phyloP scores from a whole-genome alignment of 2,329 filamentous ascomycete species.

The Nigrospora sphaerica region DNA sequence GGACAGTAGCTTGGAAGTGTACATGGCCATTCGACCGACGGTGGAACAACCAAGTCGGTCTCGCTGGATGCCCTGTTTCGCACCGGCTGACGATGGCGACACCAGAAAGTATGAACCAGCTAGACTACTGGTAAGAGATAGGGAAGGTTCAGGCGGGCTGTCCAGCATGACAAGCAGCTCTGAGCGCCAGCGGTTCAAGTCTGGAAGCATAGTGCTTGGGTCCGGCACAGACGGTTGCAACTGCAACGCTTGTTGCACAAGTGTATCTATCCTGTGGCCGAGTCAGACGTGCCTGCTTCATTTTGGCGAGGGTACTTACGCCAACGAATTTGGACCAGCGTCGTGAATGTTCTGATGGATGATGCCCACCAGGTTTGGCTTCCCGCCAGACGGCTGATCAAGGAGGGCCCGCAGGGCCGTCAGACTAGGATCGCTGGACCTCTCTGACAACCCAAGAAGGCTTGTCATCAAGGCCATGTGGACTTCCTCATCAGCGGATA shows the following conservation, averaged over 20 bases:
- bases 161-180: conserved; percentile 52
- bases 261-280: conserved; percentile 38
- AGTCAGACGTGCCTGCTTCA: neutral
- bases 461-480: conserved; percentile 45
- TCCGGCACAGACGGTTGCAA: conserved; percentile 28
- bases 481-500: conserved; percentile 35
- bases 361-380: conserved; percentile 39
- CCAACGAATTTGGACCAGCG: conserved; percentile 40
- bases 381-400: conserved; percentile 33
- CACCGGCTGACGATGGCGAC: conserved; percentile 13
- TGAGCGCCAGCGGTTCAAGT: conserved; percentile 55
- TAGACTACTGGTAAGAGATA: conserved; percentile 68
- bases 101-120: conserved; percentile 65
- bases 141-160: conserved; percentile 47
- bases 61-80: conserved; percentile 25
- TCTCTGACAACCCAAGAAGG: conserved; percentile 47
- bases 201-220: conserved; percentile 48
- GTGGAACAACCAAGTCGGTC: conserved; percentile 67
- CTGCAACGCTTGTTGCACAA: conserved; percentile 40
- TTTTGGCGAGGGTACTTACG: conserved; percentile 28
- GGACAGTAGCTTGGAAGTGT: conserved; percentile 52
- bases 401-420: conserved; percentile 35
- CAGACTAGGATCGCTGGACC: conserved; percentile 32
- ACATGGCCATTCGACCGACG: conserved; percentile 69
- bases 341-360: conserved; percentile 48